A percentile compares a stretch with the other conserved stretches of the same genome.
phyloP scores from a whole-genome alignment of 805 yeast genomes.

The Saccharomycopsis javanensis region DNA sequence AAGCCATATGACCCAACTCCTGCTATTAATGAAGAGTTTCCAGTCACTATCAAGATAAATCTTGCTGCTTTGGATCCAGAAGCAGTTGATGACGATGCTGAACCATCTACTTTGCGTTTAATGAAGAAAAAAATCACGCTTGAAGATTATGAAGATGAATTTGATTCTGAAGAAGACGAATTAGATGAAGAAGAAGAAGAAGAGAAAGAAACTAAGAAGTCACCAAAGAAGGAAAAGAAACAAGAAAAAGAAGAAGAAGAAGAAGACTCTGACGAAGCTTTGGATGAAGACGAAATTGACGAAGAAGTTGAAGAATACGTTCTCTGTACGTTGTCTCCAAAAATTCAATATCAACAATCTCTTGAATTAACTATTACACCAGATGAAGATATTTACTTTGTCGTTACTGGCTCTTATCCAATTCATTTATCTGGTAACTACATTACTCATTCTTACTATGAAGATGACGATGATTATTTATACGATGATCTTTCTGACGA shows the following conservation, averaged over 20 bases:
- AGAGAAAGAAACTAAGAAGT: conserved; percentile 23
- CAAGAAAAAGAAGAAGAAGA: conserved; percentile 33
- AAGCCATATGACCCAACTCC: conserved; percentile 82
- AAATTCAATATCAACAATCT: conserved; percentile 77
- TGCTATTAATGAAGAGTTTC: conserved; percentile 77
- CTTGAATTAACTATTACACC: conserved; percentile 85
- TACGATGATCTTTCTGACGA: conserved; percentile 36
- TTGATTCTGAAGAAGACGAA: conserved; percentile 24
- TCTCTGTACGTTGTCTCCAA: conserved; percentile 85
- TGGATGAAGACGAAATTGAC: conserved; percentile 49
- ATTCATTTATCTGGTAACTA: conserved; percentile 91
- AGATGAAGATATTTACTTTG: conserved; percentile 88
- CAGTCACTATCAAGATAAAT: conserved; percentile 83
- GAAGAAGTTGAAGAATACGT: conserved; percentile 77
- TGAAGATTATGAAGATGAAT: conserved; percentile 36
- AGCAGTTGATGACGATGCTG: conserved; percentile 66
- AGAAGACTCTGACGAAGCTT: conserved; percentile 40
- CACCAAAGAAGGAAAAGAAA: conserved; percentile 18
- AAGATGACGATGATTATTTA: conserved; percentile 41
- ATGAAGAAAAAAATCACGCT: conserved; percentile 52
- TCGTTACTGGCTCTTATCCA: conserved; percentile 92
- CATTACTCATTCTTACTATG: conserved; percentile 90
- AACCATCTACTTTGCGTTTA: conserved; percentile 84
- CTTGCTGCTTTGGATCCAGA: conserved; percentile 94
- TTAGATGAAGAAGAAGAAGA: conserved; percentile 21